Base-by-base conservation (phyloP, 768 basidiomycete genomes). In the Tephrocybe rancida region DNA sequence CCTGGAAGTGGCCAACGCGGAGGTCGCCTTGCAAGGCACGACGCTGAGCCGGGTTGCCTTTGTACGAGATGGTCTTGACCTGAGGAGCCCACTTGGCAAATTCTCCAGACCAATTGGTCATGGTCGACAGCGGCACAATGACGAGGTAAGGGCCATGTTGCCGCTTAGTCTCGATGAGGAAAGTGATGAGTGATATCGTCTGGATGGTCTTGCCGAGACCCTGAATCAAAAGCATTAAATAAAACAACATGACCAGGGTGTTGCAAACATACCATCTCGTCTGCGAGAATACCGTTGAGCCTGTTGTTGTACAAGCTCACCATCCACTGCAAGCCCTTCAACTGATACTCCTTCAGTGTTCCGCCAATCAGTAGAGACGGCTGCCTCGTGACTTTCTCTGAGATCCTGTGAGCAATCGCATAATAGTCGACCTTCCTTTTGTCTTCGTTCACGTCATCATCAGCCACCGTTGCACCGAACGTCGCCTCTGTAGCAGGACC, bases 301-400 rank as follows among this genome's bases (percentile, higher is more conserved):
- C 87, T 85, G 78, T 97, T 98, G 70, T 98, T 97, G 70, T 95
- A 97, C 73, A 97, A 78, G 70, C 90, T 92, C 63, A 98, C 95
- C 95, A 97, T 96, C 94, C 95, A 98, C 71, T 96, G 95, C 63
- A 98, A 70, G 53, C 95, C 95, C 74, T 95, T 95, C 62, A 97
- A 54, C 70, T 97, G 95, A 67, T 97, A 96, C 43, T 95, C 94
- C 70, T 97, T 98, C 63, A 98, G 77, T 1, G 87, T 92, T 42
- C 95, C 95, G 55, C 94, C 95, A 27, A 90, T 67, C 16, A 97
- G 82, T 24, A 97, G 76, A 34, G 61, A 61, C 2, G 92, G 92
- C 65, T 94, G 92, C 58, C 68, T 78, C 22, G 82, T 72, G 56
- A 98, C 72, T 70, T 79, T 95, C 80, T 99, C 97, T 61, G 87